Base-by-base conservation (phyloP, 768 basidiomycete genomes). In the Leccinum uliginosum region DNA sequence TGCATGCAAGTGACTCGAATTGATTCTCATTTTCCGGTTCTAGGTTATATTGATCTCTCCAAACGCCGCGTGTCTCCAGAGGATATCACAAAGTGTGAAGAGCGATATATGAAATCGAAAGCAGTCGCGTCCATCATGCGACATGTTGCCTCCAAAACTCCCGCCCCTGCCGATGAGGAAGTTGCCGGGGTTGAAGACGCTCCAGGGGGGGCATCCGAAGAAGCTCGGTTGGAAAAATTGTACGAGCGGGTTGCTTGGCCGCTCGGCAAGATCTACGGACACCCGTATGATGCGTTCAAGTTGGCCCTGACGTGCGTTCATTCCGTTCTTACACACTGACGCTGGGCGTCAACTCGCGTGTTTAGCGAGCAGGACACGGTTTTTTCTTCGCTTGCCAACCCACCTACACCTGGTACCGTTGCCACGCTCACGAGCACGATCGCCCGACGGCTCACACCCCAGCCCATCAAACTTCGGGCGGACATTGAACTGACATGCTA, bases 401-500 rank as follows among this genome's bases (percentile, higher is more conserved):
- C 84, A 8, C 75, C 87, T 50, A 76, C 83, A 3, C 66, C 77
- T 6, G 76, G 82, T 1, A 87, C 86, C 1, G 75, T 84, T 29
- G 72, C 78, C 4, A 78, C 89, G 44, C 82, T 98, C 19, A 82
- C 82, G 59, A 73, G 81, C 54, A 96, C 93, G 21, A 97, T 99
- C 67, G 94, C 95, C 7, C 87, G 94, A 45, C 87, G 97, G 12
- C 79, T 98, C 38, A 99, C 97, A 0, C 97, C 97, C 2, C 97
- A 99, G 72, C 94, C 97, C 6, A 95, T 99, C 80, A 99, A 98
- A 76, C 83, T 99, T 40, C 92, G 97, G 64, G 94, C 97, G 4
- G 97, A 99, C 74, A 91, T 99, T 65, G 94, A 98, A 74, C 76
- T 99, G 46, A 97, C 94, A 40, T 98, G 96, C 73, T 99, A 97